Evolutionary conservation across 352 stramenopile species (phyloP).

Genomic region (Globisporangium paroecandrum): DNA sequence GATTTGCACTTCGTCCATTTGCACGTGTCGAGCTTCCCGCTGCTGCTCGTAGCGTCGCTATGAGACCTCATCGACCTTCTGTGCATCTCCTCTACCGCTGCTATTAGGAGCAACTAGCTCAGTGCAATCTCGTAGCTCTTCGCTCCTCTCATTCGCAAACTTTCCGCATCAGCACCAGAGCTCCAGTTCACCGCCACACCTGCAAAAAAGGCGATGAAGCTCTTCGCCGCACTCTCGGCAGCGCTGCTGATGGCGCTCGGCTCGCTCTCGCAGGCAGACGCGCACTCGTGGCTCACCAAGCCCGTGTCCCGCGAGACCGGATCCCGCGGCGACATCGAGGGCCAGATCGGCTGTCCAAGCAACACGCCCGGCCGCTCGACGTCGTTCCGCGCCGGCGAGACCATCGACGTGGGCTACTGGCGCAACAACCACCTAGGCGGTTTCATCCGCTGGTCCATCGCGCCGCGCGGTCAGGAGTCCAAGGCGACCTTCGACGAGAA

Average conservation of each 20-base stretch:
- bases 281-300: conserved; percentile 44
- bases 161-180: background rate
- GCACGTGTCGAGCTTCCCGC: background rate
- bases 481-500: conserved; percentile 45
- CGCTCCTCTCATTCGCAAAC: conserved; percentile 1
- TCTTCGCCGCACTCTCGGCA: background rate
- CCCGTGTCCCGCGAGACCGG: conserved; percentile 38
- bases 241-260: conserved; percentile 3
- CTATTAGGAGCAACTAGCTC: background rate
- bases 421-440: conserved; percentile 36
- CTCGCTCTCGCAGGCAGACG: conserved; percentile 11
- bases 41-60: background rate
- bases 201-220: background rate
- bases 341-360: conserved; percentile 23
- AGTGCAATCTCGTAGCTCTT: background rate
- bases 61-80: background rate
- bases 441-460: conserved; percentile 31
- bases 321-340: conserved; percentile 24
- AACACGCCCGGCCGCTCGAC: conserved; percentile 13
- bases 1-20: background rate
- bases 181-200: background rate
- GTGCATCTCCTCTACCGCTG: too few species aligned
- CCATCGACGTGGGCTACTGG: conserved; percentile 28
- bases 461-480: conserved; percentile 18
- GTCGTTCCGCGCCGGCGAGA: conserved; percentile 19